Evolutionary conservation across 495 filamentous ascomycete species (phyloP), one percentile per base, ranked within the genome.

Genomic region (Friedmanniomyces endolithicus): DNA sequence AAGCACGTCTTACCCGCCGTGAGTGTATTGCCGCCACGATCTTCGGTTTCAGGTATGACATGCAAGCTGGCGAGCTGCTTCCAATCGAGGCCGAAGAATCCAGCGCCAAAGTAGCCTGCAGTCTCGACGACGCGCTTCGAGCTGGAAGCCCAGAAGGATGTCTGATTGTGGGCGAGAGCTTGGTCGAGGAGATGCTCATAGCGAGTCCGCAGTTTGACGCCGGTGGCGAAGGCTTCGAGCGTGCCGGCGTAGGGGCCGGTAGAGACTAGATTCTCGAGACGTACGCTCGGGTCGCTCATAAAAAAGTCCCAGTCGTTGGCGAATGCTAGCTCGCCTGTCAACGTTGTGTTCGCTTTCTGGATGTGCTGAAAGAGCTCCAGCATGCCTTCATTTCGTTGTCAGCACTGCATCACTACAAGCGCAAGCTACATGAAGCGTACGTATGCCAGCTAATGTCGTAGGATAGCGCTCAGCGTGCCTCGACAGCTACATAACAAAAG

Each of bases 401-500:
- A 31, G 27, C 9, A 31, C 3, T 31, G 27, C 27, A 9, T 31
- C 27, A 9, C 27, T 9, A 9, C 27, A 9, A 31, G 27, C 4
- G 9, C 27, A 3, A 4, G 27, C 27, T 31, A 31, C 27, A 31
- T 31, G 27, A 31, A 4, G 27, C 76, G 37, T 73, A 78, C 78
- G 68, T 35, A 48, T 62, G 51, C 75, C 79, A 51, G 73, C 74
- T n/a, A 63, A 68, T n/a, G 56, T 57, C 0, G 78, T 80, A 1
- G 79, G 79, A 57, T 78, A 81, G 65, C 79, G 66, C 52, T 81
- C 79, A 20, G 65, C 77, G 64, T 82, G 79, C 45, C 79, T 71
- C 33, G 79, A 75, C 68, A 82, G 74, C 78, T 81, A 57, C 14
- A 17, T 37, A 24, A 31, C 20, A 48, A 22, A 27, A 43, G 50